These are phyloP conservation scores for Ampelocalamus luodianensis DNA, from an alignment of 176 grass and related monocot genomes.

Conservation along the genomic window DNA sequence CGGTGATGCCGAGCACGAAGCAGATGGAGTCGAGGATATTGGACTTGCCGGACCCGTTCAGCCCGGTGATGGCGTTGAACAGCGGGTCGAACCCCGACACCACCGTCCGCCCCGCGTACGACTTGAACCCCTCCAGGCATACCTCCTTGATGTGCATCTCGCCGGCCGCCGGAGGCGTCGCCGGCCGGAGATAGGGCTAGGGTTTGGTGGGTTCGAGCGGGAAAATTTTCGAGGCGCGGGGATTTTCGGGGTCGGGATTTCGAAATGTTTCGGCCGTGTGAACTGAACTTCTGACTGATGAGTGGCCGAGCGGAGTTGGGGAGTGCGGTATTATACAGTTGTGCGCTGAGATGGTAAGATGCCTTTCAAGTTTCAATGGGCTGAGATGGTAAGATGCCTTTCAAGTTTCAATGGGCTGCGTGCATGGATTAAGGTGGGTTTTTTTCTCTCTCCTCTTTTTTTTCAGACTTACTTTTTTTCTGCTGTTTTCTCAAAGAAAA, in stretches of 20 bases:
- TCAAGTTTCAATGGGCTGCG: neutral
- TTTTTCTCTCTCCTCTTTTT: neutral
- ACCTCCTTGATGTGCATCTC: slow-evolving; percentile 98
- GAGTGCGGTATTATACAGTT: neutral
- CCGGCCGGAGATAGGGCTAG: slow-evolving; percentile 51
- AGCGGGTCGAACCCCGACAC: slow-evolving; percentile 88
- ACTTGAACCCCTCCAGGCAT: slow-evolving; percentile 94
- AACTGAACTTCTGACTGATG: neutral
- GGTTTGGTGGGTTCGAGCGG: slow-evolving; percentile 48
- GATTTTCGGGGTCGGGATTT: slow-evolving; percentile 35
- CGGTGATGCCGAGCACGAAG: slow-evolving; percentile 96
- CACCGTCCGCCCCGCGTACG: slow-evolving; percentile 90
- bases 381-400: no score
- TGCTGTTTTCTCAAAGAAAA: neutral
- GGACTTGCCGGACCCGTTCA: slow-evolving; percentile 95
- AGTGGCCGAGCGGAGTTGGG: neutral
- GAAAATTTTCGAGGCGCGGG: slow-evolving; percentile 30
- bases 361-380: no score
- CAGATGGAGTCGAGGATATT: slow-evolving; percentile 99
- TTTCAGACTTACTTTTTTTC: neutral
- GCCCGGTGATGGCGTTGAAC: slow-evolving; percentile 98
- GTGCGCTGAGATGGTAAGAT: slow-evolving; percentile 7
- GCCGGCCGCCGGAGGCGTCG: slow-evolving; percentile 42
- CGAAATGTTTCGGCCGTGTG: slow-evolving; percentile 47
- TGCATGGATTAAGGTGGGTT: neutral